Base-by-base conservation (phyloP, 176 grass and related monocot genomes). In the Aegilops umbellulata region DNA sequence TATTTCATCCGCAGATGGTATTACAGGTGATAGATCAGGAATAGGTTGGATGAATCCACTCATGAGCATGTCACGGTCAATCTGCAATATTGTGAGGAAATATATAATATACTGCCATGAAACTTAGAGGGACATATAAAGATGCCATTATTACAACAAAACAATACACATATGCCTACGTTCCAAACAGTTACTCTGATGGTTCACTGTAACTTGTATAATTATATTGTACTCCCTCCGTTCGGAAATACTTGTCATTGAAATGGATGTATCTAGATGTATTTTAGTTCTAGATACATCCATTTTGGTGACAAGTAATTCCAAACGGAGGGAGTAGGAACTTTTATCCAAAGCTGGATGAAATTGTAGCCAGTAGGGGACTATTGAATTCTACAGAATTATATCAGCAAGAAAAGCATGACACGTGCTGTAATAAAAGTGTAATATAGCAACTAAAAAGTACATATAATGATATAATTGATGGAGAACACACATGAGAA, bases 31-130 rank as follows among this genome's bases (percentile, higher is more conserved):
- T 15, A 94, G 88, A 84, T 95, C 92, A 42, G 96, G 96, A 81
- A 98, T 98, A 62, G 96, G 96, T 71, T 95, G 90, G 82, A 98
- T 91, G 82, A 88, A 98, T 82, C 96, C 93, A 91, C 90, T 92
- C 78, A 98, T 84, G 36, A 98, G 93, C 93, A 98, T 94, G 88
- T 98, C 96, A 22, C 88, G 90, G 32, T 87, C 92, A 86, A 98
- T 93, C 96, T 98, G 84, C 60, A 62, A 49, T 51, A 69, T 87
- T 17, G 17, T 31, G 10, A 30, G 10, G 19, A 77, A 44, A 34
- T 60, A 23, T 67, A 77, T 86, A 81, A 32, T 14, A 38, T 60
- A 49, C 27, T 76, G 26, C 4, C 73, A 76, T 55, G 46, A 76
- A 30, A 76, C 46, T 31, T 31, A 76, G 26, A 55, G 46, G 26